Base-by-base conservation (phyloP, 345 rosid genomes). In the Reutealis trisperma region DNA sequence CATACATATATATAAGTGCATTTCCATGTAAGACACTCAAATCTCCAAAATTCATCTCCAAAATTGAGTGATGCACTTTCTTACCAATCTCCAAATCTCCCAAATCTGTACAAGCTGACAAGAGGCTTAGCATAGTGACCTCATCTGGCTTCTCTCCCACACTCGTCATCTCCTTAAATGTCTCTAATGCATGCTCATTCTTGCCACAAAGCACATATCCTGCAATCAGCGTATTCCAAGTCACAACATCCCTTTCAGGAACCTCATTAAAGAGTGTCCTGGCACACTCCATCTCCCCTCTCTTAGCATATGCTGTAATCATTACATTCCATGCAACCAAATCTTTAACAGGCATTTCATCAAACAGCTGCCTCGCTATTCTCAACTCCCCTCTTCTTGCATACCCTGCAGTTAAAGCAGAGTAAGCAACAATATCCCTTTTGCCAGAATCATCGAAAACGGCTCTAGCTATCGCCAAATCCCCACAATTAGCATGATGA, bases 291-390 rank as follows among this genome's bases (percentile, higher is more conserved):
- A 89, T 81, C 81, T 90, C 89, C 79, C 81, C 87, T 24, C 85
- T 79, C 70, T 89, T 92, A 2, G 70, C 75, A 79, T 89, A 90
- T 41, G 86, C 91, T 42, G 94, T 86, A 80, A 92, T 86, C 88
- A 92, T 92, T 84, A 90, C 97, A 81, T 90, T 90, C 94, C 97
- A 92, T 67, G 97, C 90, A 66, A 92, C 89, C 86, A 89, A 82
- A 83, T 92, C 93, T 73, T 85, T 92, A 0, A 80, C 83, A 0
- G 91, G 91, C 91, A 92, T 89, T 79, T 86, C 92, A 81, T 87
- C 86, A 37, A 90, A 90, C 79, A 87, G 79, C 82, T 62, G 68
- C 70, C 88, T 83, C 0, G 94, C 92, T 45, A 75, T 81, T 47
- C 64, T 71, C 74, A 92, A 80, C 64, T 89, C 80, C 76, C 94